Conservation (phyloP, 2,329 filamentous ascomycete genomes). For the Talaromyces sp. region DNA sequence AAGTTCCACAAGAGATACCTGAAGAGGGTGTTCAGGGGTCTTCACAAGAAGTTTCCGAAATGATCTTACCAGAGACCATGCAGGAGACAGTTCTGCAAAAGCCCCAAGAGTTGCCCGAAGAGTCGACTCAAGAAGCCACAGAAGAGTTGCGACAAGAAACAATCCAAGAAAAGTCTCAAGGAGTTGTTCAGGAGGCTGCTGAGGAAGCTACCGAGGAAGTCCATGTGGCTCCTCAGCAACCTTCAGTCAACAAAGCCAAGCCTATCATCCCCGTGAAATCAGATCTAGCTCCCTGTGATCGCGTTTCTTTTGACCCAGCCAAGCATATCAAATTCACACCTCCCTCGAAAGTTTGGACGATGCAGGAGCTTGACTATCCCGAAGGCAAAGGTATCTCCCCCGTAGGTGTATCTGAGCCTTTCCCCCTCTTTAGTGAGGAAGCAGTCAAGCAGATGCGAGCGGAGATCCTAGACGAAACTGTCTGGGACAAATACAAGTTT, state of each 20-base stretch:
- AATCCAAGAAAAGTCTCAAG: neutral
- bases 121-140: neutral
- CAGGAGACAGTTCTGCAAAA: neutral
- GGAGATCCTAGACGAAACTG: constrained; percentile 59
- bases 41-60: neutral
- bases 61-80: neutral
- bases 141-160: neutral
- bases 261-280: constrained; percentile 30
- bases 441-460: constrained; percentile 60
- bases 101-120: neutral
- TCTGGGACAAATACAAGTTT: constrained; percentile 56
- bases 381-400: constrained; percentile 58
- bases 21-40: neutral
- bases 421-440: constrained; percentile 60
- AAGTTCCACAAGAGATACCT: neutral
- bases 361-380: constrained; percentile 60
- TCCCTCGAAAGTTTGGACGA: constrained; percentile 53
- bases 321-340: constrained; percentile 56
- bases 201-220: neutral
- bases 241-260: constrained; percentile 26
- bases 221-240: constrained; percentile 18
- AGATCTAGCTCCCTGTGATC: constrained; percentile 20
- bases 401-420: constrained; percentile 63
- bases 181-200: neutral
- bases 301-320: constrained; percentile 49